phyloP scores from a whole-genome alignment of 78 protist genomes.

The Mastigamoeba balamuthi region DNA sequence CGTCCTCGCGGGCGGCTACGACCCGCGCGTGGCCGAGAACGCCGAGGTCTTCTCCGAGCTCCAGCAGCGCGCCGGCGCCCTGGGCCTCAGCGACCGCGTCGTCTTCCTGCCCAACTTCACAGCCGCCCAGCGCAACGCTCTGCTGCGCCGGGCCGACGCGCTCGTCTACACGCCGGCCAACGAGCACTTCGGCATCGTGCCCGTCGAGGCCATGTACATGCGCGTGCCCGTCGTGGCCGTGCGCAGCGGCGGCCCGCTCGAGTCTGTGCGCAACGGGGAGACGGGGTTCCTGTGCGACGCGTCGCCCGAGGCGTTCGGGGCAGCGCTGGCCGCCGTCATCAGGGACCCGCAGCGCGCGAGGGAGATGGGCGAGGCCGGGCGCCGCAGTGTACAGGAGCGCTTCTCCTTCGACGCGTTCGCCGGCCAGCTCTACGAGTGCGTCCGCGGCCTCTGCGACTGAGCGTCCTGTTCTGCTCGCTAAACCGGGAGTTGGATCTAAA shows the following conservation, averaged over 20 bases:
- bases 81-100: neutral
- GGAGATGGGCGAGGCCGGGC: neutral
- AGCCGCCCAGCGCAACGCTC: neutral
- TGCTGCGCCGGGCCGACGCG: slow-evolving; percentile 24
- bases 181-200: slow-evolving; percentile 99
- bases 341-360: neutral
- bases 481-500: no score
- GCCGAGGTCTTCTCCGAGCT: slow-evolving; percentile 60
- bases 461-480: no score
- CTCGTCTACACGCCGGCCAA: slow-evolving; percentile 89
- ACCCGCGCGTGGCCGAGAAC: slow-evolving; percentile 74
- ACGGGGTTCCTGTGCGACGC: slow-evolving; percentile 58
- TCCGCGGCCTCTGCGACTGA: no score
- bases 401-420: no score
- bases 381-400: neutral
- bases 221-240: slow-evolving; percentile 18
- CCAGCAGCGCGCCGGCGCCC: neutral
- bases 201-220: slow-evolving; percentile 76
- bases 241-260: slow-evolving; percentile 86
- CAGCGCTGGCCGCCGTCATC: neutral
- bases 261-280: slow-evolving; percentile 44
- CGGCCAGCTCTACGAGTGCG: no score
- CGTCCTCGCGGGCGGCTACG: slow-evolving; percentile 87
- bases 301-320: neutral
- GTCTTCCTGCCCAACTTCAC: neutral